These are phyloP conservation scores for Hysterium pulicare DNA, from an alignment of 2,329 filamentous ascomycete genomes.

Conservation along the genomic window DNA sequence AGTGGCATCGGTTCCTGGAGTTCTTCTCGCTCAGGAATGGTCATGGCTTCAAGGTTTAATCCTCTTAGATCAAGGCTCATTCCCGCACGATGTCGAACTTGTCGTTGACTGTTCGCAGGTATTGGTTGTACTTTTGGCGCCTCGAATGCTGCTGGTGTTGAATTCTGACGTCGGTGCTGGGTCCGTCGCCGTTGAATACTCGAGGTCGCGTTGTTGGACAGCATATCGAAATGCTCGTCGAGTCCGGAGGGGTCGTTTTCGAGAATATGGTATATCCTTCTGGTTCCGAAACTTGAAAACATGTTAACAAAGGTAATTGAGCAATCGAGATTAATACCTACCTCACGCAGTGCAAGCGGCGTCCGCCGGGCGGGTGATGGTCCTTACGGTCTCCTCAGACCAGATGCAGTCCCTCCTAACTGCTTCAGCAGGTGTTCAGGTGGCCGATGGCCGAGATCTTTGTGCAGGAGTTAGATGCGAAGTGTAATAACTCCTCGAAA, in stretches of 20 bases:
- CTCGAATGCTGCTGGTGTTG: conserved; percentile 76
- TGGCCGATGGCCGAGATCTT: conserved; percentile 17
- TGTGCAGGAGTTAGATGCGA: conserved; percentile 3
- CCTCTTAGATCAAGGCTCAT: conserved; percentile 73
- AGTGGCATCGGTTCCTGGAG: conserved; percentile 41
- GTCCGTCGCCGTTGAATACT: conserved; percentile 71
- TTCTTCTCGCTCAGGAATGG: conserved; percentile 25
- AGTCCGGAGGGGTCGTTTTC: conserved; percentile 59
- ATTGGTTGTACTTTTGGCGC: conserved; percentile 67
- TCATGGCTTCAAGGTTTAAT: conserved; percentile 50
- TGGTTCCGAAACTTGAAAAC: conserved; percentile 37
- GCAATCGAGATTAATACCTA: too few relatives aligned
- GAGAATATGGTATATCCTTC: conserved; percentile 32
- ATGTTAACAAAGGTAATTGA: conserved; percentile 2
- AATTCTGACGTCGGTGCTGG: conserved; percentile 83
- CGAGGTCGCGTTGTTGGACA: conserved; percentile 67
- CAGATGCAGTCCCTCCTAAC: conserved; percentile 39
- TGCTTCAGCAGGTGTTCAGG: conserved; percentile 33
- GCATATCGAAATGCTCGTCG: conserved; percentile 68
- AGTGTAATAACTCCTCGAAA: conserved; percentile 2
- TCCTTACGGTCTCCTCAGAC: conserved; percentile 44
- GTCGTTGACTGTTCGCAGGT: conserved; percentile 55
- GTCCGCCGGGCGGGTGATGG: conserved; percentile 65
- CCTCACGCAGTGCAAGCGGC: conserved; percentile 84
- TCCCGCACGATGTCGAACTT: conserved; percentile 62